Base-by-base conservation (phyloP, 2,329 filamentous ascomycete genomes). In the Parastagonospora avenae region DNA sequence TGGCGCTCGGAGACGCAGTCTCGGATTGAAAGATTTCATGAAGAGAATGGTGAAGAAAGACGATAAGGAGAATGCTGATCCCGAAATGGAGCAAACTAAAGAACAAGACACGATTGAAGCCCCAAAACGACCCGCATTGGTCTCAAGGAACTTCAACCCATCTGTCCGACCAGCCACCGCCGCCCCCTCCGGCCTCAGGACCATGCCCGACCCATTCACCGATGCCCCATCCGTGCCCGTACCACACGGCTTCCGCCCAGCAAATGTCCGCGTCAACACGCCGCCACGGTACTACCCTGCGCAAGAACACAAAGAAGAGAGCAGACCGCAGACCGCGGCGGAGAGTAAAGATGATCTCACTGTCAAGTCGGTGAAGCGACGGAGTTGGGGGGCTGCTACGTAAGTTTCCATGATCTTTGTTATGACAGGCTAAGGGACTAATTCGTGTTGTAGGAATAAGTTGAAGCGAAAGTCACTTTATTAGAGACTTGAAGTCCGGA, bases 1-100 rank as follows among this genome's bases (percentile, higher is more conserved):
- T 28, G 52, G 55, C 53, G 10, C 44, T 8, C 61, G 56, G 8
- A 52, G 59, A 4, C 66, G 60, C 35, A 65, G 63, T 14, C 38
- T 63, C 1, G 64, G 63, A 0, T 31, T 73, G 8, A 66, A 65
- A 19, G 55, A 62, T 8, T 50, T 72, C 31, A 59, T 73, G 48
- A 61, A 63, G 28, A 70, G 66, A 19, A 61, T 73, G 7, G 56
- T 59, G 8, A 48, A 57, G 29, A 68, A 64, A 24, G 66, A 67
- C 12, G 39, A 40, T 10, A 56, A 60, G 16, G 39, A 32, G 14
- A 50, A 59, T 9, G 11, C 38, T 8, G 44, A 32, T 2, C 11
- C 37, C 10, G 54, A 45, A 35, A 24, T 35, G 6, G 36, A 42
- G 2, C 51, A 52, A 33, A 30, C 39, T 6, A 50, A 59, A 5